Evolutionary conservation across 192 early-diverging fungal species (phyloP).

Genomic region (Mortierella antarctica): DNA sequence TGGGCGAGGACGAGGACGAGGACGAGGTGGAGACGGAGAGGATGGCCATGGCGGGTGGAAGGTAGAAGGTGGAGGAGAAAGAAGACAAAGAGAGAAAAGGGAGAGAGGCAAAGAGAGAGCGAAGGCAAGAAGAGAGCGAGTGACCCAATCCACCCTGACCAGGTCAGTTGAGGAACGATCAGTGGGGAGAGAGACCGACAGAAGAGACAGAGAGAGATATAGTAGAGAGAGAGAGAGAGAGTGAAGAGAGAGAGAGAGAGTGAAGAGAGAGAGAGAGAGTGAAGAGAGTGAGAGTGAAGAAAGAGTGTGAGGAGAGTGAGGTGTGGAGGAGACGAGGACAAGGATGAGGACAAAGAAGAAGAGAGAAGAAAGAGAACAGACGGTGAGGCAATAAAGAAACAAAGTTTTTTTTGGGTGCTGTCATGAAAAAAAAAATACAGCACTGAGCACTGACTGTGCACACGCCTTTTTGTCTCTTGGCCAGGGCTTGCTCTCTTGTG

Average conservation of each 20-base stretch:
- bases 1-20: slow-evolving; percentile 53
- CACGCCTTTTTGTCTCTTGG: no score
- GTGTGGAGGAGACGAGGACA: neutral
- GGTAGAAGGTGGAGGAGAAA: neutral
- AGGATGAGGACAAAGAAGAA: neutral
- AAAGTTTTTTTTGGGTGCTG: no score
- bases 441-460: no score
- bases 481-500: no score
- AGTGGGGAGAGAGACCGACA: no score
- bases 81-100: slow-evolving; percentile 2
- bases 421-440: no score
- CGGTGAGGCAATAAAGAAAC: no score
- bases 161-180: no score
- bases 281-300: no score
- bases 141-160: no score
- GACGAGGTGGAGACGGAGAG: slow-evolving; percentile 57
- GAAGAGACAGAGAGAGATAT: neutral
- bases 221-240: neutral
- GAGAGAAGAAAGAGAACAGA: neutral
- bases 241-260: neutral
- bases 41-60: slow-evolving; percentile 35
- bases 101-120: slow-evolving; percentile 2
- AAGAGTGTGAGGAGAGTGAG: neutral
- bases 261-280: neutral
- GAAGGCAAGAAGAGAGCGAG: neutral